phyloP scores from a whole-genome alignment of 345 rosid species.

The Hevea brasiliensis region DNA sequence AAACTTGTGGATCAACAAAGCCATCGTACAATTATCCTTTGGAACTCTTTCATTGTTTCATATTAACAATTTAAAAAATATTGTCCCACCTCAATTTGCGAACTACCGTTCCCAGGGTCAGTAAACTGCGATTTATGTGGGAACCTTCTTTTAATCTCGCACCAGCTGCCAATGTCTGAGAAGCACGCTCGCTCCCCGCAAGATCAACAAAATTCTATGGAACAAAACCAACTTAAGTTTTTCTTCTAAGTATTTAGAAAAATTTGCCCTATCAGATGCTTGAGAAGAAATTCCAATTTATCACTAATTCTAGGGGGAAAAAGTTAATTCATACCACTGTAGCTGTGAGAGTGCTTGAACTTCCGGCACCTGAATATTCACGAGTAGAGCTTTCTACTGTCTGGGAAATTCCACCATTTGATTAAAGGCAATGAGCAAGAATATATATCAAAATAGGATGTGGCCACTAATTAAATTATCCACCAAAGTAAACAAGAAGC shows the following conservation, averaged over 20 bases:
- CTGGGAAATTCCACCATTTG: slow-evolving; percentile 43
- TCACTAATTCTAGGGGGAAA: neutral
- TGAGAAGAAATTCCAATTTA: neutral
- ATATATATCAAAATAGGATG: neutral
- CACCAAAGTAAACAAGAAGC: neutral
- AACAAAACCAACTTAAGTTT: slow-evolving; percentile 15
- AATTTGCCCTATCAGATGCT: neutral
- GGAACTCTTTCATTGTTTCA: too few species aligned
- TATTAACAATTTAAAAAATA: neutral
- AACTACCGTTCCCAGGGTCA: slow-evolving; percentile 85
- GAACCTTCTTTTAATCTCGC: slow-evolving; percentile 87
- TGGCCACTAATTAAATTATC: too few species aligned
- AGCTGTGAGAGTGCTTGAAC: slow-evolving; percentile 63
- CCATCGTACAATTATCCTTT: too few species aligned
- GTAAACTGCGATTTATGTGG: slow-evolving; percentile 87
- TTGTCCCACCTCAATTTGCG: slow-evolving; percentile 70
- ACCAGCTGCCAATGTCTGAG: slow-evolving; percentile 73
- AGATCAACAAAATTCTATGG: slow-evolving; percentile 82
- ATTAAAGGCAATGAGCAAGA: neutral
- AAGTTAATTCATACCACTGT: slow-evolving; percentile 53
- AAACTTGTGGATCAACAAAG: too few species aligned
- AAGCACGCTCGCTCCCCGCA: slow-evolving; percentile 94
- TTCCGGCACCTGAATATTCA: slow-evolving; percentile 42
- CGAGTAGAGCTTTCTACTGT: slow-evolving; percentile 73
- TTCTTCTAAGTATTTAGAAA: neutral